Conservation (phyloP, 805 yeast genomes). For the Starmerella cellae region DNA sequence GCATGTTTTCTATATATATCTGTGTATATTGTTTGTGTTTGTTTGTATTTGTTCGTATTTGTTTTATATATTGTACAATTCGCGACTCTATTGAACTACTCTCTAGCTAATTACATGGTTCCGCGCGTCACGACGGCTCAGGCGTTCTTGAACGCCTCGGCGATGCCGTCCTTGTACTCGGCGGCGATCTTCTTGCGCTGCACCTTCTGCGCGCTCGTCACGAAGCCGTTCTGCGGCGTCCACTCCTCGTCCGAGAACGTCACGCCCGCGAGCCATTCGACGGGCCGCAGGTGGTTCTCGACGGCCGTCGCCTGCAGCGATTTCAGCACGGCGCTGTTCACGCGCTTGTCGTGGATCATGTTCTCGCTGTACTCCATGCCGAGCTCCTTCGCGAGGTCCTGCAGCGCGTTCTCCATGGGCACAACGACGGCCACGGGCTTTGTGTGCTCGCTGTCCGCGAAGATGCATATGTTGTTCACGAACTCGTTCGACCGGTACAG, state of each 20-base stretch:
- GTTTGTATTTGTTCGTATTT: too few relatives aligned
- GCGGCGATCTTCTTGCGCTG: conserved; percentile 81
- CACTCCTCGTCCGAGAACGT: conserved; percentile 80
- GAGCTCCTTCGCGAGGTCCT: conserved; percentile 44
- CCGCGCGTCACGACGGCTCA: too few relatives aligned
- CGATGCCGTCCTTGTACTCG: conserved; percentile 54
- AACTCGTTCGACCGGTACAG: conserved; percentile 70
- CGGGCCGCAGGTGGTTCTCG: conserved; percentile 67
- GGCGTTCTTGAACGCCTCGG: conserved; percentile 40
- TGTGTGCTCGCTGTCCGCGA: conserved; percentile 76
- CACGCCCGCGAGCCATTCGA: conserved; percentile 69
- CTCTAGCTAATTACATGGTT: background rate
- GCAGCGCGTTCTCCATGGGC: conserved; percentile 59
- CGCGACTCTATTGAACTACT: background rate
- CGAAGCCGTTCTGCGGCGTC: conserved; percentile 93
- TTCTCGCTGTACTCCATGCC: conserved; percentile 40
- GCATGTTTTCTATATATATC: too few relatives aligned
- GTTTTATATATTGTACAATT: background rate
- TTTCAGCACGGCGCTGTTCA: conserved; percentile 42
- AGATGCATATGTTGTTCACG: conserved; percentile 76
- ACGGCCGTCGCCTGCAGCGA: conserved; percentile 62
- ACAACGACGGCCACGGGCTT: conserved; percentile 87
- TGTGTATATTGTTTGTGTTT: too few relatives aligned
- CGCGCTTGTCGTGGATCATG: conserved; percentile 42
- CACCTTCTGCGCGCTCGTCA: conserved; percentile 90